These are phyloP conservation scores for Neurospora sp. DNA, from an alignment of 495 filamentous ascomycete genomes.

Conservation along the genomic window DNA sequence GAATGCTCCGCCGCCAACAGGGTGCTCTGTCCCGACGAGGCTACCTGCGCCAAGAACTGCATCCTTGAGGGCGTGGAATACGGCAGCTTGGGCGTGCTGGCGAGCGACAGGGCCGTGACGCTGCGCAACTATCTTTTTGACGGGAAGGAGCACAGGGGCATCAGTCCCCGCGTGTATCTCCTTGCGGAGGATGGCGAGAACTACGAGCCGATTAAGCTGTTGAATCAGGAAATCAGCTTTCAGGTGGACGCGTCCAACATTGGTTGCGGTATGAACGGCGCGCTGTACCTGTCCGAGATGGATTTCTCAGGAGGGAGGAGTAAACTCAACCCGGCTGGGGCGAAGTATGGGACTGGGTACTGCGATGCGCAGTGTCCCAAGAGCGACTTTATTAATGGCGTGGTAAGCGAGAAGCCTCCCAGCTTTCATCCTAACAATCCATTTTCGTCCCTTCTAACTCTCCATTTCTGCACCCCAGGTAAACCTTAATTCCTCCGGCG, in stretches of 20 bases:
- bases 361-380: constrained; percentile 58
- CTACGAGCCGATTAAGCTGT: constrained; percentile 51
- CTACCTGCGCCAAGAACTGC: constrained; percentile 42
- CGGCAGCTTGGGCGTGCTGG: constrained; percentile 32
- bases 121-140: constrained; percentile 35
- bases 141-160: constrained; percentile 13
- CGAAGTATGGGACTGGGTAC: constrained; percentile 58
- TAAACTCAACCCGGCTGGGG: constrained; percentile 49
- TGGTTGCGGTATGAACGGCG: constrained; percentile 58
- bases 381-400: constrained; percentile 47
- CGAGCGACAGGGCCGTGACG: constrained; percentile 28
- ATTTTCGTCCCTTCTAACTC: not conserved
- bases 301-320: constrained; percentile 42
- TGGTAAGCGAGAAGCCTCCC: constrained; percentile 22
- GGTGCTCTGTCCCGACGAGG: constrained; percentile 38
- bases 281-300: constrained; percentile 61
- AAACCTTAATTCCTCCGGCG: constrained; percentile 38
- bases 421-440: not conserved
- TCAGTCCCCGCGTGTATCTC: constrained; percentile 52
- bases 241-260: constrained; percentile 53
- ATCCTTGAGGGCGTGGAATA: constrained; percentile 40
- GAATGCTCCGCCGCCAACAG: constrained; percentile 35
- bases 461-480: constrained; percentile 12
- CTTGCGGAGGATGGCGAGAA: constrained; percentile 42
- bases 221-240: constrained; percentile 51